Base-by-base conservation (phyloP, 768 basidiomycete genomes). In the Floccularia luteovirens region DNA sequence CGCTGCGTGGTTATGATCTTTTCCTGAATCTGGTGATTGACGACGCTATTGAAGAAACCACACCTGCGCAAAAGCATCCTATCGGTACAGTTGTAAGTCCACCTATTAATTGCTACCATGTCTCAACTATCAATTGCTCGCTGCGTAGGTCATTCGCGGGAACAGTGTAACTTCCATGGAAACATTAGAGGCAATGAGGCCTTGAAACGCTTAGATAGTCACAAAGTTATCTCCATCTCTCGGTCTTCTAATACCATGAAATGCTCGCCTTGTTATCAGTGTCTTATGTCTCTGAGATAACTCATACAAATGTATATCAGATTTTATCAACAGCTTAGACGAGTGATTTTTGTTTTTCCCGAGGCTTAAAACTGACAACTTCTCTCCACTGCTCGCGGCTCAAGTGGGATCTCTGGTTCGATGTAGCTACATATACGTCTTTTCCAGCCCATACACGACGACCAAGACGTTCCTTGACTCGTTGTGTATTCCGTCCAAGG, bases 11-110 rank as follows among this genome's bases (percentile, higher is more conserved):
- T 38, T 99, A 96, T 62, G 96, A 99, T 70, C 84, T 99, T 48
- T 99, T 99, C 72, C 69, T 99, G 58, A 99, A 99, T 62, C 74
- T 99, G 27, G 96, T 98, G 49, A 80, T 99, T 60, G 96, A 98
- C 60, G 90, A 98, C 55, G 89, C 90, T 7, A 60, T 83, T 52
- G 96, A 99, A 63, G 96, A 98, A 68, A 79, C 82, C 0, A 81
- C 78, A 3, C 84, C 88, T 11, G 91, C 85, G 3, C 85, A 92
- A 66, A 91, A 90, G 59, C 80, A 86, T 52, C 82, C 86, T 19
- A 83, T 92, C 51, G 93, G 93, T 19, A 93, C 90, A 38, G 85
- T 96, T 38, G 94, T 97, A 59, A 53, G 90, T 74, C 38, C 27
- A 39, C 19, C 25, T 28, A 5, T 34, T 19, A 24, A 27, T 27